Evolutionary conservation across 768 basidiomycete species (phyloP).

Genomic region (Suillus americanus): DNA sequence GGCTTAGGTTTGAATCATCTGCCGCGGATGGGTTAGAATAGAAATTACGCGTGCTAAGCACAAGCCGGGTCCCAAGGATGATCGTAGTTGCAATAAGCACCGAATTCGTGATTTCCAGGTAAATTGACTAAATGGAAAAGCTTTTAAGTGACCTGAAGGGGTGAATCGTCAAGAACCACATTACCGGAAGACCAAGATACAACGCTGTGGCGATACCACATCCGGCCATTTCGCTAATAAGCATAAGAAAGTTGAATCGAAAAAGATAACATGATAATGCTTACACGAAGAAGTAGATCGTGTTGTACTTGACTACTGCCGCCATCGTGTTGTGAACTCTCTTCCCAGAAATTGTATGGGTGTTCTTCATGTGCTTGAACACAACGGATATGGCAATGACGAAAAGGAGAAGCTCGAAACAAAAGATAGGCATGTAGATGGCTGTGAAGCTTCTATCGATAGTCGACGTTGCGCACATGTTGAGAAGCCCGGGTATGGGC

Average conservation of each 20-base stretch:
- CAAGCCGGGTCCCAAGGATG: slow-evolving; percentile 8
- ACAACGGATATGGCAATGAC: slow-evolving; percentile 6
- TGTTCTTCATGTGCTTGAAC: slow-evolving; percentile 10
- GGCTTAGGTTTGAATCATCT: not conserved
- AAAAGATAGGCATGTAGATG: slow-evolving; percentile 9
- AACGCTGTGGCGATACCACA: slow-evolving; percentile 8
- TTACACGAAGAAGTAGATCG: slow-evolving; percentile 12
- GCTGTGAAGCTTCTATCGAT: slow-evolving; percentile 5
- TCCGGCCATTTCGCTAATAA: slow-evolving; percentile 1
- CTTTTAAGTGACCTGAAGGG: not conserved
- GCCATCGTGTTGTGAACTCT: slow-evolving; percentile 7
- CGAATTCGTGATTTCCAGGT: slow-evolving; percentile 9
- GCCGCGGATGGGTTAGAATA: slow-evolving; percentile 5
- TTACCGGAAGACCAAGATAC: slow-evolving; percentile 12
- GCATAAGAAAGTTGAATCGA: not conserved
- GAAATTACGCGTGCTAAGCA: slow-evolving; percentile 9
- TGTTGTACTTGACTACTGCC: slow-evolving; percentile 6
- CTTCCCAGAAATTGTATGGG: not conserved
- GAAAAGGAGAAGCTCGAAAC: slow-evolving; percentile 10
- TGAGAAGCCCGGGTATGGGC: slow-evolving; percentile 7
- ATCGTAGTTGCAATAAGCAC: slow-evolving; percentile 6
- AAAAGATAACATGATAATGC: not conserved
- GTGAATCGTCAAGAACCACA: not conserved
- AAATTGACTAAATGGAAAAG: slow-evolving; percentile 1
- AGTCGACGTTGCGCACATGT: slow-evolving; percentile 8